Base-by-base conservation (phyloP, 768 basidiomycete species). In the Mycena floridula region DNA sequence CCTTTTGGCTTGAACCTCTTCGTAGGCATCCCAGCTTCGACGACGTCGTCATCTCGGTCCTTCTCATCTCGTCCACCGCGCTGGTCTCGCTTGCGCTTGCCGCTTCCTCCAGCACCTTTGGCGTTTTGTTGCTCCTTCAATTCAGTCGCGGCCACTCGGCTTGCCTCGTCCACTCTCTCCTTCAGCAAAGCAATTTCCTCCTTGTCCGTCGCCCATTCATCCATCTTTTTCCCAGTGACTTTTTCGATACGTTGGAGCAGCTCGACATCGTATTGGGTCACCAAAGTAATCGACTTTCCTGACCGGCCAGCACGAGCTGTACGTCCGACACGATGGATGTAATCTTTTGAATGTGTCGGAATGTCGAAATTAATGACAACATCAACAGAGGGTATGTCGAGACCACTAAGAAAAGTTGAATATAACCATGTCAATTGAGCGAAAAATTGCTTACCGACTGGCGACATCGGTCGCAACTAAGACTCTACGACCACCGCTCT, bases 401-500 rank as follows among this genome's bases (percentile, higher is more conserved):
- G 68, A 46, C 85, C 85, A 48, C 82, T 76, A 24, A 9, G 20
- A 24, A 43, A 15, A 7, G n/a, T n/a, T n/a, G n/a, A n/a, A 32
- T 25, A 37, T 23, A 49, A 36, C 12, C 35, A n/a, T n/a, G n/a
- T n/a, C n/a, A n/a, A n/a, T n/a, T n/a, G n/a, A n/a, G n/a, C n/a
- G n/a, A n/a, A 21, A 25, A 21, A 28, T n/a, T n/a, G 20, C 27
- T 54, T 50, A 86, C 82, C 91, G 84, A 64, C 87, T 90, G 21
- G 96, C 96, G 44, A 99, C 82, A 62, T 99, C 96, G 0, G 96
- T 99, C 15, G 96, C 96, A 7, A 99, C 91, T 7, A 99, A 66
- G 44, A 99, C 79, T 52, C 77, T 88, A 45, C 91, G 73, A n/a
- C 86, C 88, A 7, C 96, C 96, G 45, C 85, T 85, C 67, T 94